phyloP scores from a whole-genome alignment of 1,139 yeast species.

The Suhomyces guaymorum region DNA sequence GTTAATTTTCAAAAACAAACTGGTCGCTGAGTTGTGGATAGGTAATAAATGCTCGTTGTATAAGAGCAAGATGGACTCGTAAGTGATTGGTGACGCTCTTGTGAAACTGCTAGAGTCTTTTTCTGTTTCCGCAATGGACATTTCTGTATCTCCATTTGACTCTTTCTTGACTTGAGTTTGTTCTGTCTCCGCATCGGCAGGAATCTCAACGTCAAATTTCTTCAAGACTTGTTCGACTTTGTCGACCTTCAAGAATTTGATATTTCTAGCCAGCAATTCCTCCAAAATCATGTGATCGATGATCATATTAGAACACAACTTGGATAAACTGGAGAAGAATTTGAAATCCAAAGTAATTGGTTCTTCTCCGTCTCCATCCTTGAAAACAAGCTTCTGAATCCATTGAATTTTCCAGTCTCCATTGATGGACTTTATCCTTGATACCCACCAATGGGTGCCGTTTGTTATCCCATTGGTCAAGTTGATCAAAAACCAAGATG shows the following conservation, averaged over 20 bases:
- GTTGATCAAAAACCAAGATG: conserved; percentile 65
- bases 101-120: neutral
- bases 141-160: neutral
- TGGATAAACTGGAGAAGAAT: conserved; percentile 51
- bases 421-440: conserved; percentile 56
- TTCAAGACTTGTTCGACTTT: conserved; percentile 10
- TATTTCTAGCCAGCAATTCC: conserved; percentile 50
- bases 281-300: conserved; percentile 64
- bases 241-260: conserved; percentile 35
- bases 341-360: conserved; percentile 39
- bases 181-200: conserved; percentile 3
- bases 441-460: conserved; percentile 61
- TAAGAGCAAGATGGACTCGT: conserved; percentile 36
- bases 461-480: conserved; percentile 47
- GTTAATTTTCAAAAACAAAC: conserved; percentile 36
- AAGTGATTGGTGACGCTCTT: conserved; percentile 12
- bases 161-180: neutral
- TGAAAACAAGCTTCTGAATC: conserved; percentile 33
- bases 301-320: conserved; percentile 57
- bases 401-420: conserved; percentile 68
- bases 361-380: conserved; percentile 18
- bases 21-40: conserved; percentile 34
- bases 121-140: neutral
- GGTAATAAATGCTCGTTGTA: conserved; percentile 41
- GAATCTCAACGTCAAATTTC: conserved; percentile 10